phyloP scores from a whole-genome alignment of 495 filamentous ascomycete genomes.

The Annulohypoxylon nitens region DNA sequence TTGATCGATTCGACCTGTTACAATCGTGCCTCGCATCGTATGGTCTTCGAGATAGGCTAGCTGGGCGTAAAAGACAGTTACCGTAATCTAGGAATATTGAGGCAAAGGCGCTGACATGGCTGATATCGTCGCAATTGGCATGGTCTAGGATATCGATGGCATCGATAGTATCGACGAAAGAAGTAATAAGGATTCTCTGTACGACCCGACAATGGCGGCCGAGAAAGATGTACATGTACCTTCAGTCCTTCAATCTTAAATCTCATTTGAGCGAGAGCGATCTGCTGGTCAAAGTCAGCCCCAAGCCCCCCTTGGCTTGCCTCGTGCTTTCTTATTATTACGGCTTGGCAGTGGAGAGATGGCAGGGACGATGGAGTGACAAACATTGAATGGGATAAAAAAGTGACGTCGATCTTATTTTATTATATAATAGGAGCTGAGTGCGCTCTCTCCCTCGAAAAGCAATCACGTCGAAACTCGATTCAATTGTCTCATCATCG shows the following conservation, averaged over 20 bases:
- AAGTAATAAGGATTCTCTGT: slow-evolving; percentile 18
- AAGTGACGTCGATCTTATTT: slow-evolving; percentile 10
- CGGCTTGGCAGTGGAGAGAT: slow-evolving; percentile 12
- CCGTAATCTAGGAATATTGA: too few relatives aligned
- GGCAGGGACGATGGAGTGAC: neutral
- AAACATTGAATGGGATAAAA: neutral
- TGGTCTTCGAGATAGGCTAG: neutral
- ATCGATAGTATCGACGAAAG: neutral
- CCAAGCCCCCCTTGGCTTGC: slow-evolving; percentile 20
- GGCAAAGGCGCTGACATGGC: neutral
- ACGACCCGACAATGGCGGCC: slow-evolving; percentile 7
- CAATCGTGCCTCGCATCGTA: neutral
- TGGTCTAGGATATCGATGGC: neutral
- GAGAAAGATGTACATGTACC: slow-evolving; percentile 2
- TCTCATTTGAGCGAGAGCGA: slow-evolving; percentile 34
- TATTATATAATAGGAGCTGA: slow-evolving; percentile 18
- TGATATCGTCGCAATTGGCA: neutral
- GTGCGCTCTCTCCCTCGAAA: slow-evolving; percentile 4
- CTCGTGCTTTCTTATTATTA: slow-evolving; percentile 19
- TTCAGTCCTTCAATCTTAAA: slow-evolving; percentile 1
- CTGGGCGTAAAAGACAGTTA: neutral
- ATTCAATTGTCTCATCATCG: slow-evolving; percentile 1
- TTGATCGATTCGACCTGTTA: slow-evolving; percentile 6
- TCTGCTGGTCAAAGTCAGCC: slow-evolving; percentile 15
- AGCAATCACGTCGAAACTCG: neutral